Evolutionary conservation across 2,329 filamentous ascomycete species (phyloP).

Genomic region (Ophiocordyceps australis): DNA sequence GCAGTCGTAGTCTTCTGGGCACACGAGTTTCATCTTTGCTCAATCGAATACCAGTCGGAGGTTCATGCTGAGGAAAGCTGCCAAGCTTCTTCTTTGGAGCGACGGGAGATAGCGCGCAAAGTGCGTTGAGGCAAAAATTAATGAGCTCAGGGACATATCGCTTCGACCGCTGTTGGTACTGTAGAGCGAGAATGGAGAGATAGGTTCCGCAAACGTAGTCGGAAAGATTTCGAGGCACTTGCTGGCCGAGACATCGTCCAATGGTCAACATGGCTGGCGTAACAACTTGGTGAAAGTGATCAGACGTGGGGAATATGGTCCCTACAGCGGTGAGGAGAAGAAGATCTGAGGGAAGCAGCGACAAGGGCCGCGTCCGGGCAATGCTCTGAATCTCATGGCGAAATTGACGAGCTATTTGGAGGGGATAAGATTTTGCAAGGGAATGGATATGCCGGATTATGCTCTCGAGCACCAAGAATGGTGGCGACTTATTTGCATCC

Average conservation of each 20-base stretch:
- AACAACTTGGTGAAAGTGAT: slow-evolving; percentile 91
- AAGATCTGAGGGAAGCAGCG: slow-evolving; percentile 51
- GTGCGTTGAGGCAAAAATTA: slow-evolving; percentile 60
- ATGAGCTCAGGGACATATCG: slow-evolving; percentile 80
- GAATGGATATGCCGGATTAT: slow-evolving; percentile 85
- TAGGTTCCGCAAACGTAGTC: slow-evolving; percentile 63
- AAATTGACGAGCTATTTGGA: slow-evolving; percentile 62
- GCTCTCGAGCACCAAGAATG: slow-evolving; percentile 56
- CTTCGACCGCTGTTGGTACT: slow-evolving; percentile 72
- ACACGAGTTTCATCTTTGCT: slow-evolving; percentile 18
- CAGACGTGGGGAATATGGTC: slow-evolving; percentile 80
- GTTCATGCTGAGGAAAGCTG: slow-evolving; percentile 42
- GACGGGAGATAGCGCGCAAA: slow-evolving; percentile 46
- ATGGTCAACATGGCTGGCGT: slow-evolving; percentile 83
- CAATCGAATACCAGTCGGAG: slow-evolving; percentile 31
- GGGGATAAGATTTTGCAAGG: slow-evolving; percentile 67
- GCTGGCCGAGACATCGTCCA: slow-evolving; percentile 65
- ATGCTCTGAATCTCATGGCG: slow-evolving; percentile 51
- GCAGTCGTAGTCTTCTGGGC: slow-evolving; percentile 36
- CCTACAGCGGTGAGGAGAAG: slow-evolving; percentile 69
- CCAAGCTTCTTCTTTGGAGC: slow-evolving; percentile 27
- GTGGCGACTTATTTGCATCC: slow-evolving; percentile 22
- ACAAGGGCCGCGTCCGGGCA: slow-evolving; percentile 25
- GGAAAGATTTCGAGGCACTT: slow-evolving; percentile 41
- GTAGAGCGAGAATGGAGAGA: slow-evolving; percentile 57